Conservation (phyloP, 257 asterid genomes). For the Salvia hispanica region DNA sequence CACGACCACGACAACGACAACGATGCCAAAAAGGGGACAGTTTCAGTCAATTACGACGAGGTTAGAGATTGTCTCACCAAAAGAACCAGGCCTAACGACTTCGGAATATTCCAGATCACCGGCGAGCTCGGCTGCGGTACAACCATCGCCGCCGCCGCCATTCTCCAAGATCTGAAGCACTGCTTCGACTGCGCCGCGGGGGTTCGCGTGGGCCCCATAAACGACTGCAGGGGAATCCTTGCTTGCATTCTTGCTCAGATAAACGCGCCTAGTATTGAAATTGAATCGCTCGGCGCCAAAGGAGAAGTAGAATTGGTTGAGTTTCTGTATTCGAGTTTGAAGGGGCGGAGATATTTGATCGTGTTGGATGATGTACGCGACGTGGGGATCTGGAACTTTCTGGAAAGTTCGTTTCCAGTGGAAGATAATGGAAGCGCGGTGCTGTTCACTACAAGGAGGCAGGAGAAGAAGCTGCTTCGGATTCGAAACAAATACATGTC, state of each 20-base stretch:
- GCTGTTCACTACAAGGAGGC: neutral
- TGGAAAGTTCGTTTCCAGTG: neutral
- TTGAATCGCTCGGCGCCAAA: neutral
- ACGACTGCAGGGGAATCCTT: neutral
- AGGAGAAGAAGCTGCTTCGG: too few species aligned
- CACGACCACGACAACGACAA: too few species aligned
- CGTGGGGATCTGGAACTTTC: neutral
- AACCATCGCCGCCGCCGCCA: neutral
- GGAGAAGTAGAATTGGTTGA: neutral
- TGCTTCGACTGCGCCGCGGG: neutral
- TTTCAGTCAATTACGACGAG: neutral
- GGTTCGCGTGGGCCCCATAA: neutral
- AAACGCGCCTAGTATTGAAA: neutral
- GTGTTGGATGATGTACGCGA: neutral
- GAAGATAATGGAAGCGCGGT: slow-evolving; percentile 4
- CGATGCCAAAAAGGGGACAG: neutral
- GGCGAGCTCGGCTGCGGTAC: neutral
- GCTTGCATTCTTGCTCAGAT: neutral
- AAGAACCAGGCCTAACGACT: slow-evolving; percentile 14
- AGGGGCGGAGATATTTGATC: neutral
- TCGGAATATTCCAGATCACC: neutral
- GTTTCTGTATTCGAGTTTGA: neutral
- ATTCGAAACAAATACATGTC: neutral
- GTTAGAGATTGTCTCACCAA: neutral
- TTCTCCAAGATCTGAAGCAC: slow-evolving; percentile 3